Evolutionary conservation across 176 grass and related monocot species (phyloP).

Genomic region (Lolium rigidum): DNA sequence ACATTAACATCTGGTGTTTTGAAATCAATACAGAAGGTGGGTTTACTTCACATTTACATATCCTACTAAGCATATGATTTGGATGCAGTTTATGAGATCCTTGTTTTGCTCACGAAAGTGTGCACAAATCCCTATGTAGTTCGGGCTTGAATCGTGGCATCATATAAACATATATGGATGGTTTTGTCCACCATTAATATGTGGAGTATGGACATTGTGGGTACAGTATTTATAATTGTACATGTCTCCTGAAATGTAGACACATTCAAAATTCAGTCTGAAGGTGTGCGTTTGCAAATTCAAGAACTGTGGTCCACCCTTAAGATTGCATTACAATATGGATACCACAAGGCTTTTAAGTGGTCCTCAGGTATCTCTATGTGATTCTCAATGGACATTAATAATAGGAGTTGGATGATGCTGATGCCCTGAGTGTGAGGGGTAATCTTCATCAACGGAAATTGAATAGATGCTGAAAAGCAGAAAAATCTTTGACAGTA

Average conservation of each 20-base stretch:
- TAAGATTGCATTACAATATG: background rate
- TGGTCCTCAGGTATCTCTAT: background rate
- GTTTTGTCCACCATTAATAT: constrained; percentile 18
- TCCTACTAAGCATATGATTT: too few relatives aligned
- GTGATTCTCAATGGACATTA: constrained; percentile 25
- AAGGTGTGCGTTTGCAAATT: constrained; percentile 18
- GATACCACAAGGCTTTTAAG: background rate
- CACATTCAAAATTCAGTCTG: constrained; percentile 3
- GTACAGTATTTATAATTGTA: background rate
- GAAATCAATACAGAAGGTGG: too few relatives aligned
- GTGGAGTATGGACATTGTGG: background rate
- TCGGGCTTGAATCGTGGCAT: background rate
- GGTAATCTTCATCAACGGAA: constrained; percentile 12
- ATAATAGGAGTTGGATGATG: background rate
- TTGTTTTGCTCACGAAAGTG: constrained; percentile 5
- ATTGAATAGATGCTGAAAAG: background rate
- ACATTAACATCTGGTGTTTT: too few relatives aligned
- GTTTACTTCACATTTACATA: too few relatives aligned
- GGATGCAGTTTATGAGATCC: background rate
- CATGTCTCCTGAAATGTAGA: background rate
- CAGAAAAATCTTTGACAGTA: background rate
- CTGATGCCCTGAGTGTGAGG: constrained; percentile 8
- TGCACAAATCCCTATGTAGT: constrained; percentile 13
- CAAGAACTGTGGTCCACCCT: background rate
- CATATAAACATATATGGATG: background rate